These are phyloP conservation scores for Pichia sporocuriosa DNA, from an alignment of 805 yeast genomes.

Conservation along the genomic window DNA sequence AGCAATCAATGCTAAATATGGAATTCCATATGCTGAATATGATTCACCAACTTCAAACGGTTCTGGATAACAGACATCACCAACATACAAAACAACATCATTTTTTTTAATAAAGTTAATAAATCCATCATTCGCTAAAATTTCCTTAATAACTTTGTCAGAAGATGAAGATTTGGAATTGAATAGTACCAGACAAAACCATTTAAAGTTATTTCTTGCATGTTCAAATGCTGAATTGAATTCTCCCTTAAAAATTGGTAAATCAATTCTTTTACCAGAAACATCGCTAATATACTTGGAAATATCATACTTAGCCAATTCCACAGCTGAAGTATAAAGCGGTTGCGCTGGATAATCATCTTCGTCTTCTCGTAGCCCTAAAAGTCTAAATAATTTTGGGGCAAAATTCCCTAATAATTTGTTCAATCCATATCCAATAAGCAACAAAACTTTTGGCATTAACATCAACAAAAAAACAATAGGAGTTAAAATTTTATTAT, in stretches of 20 bases:
- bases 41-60: slow-evolving; percentile 58
- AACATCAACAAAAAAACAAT: slow-evolving; percentile 46
- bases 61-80: slow-evolving; percentile 57
- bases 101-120: slow-evolving; percentile 33
- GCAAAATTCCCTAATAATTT: slow-evolving; percentile 29
- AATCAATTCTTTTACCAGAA: slow-evolving; percentile 23
- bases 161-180: slow-evolving; percentile 39
- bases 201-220: slow-evolving; percentile 38
- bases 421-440: slow-evolving; percentile 34
- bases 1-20: slow-evolving; percentile 46
- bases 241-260: slow-evolving; percentile 27
- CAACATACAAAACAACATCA: slow-evolving; percentile 54
- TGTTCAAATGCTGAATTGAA: slow-evolving; percentile 38
- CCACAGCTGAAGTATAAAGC: slow-evolving; percentile 15
- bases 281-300: slow-evolving; percentile 15
- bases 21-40: slow-evolving; percentile 46
- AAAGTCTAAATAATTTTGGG: slow-evolving; percentile 27
- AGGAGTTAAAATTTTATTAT: slow-evolving; percentile 26
- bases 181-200: slow-evolving; percentile 48
- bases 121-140: slow-evolving; percentile 37
- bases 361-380: slow-evolving; percentile 26
- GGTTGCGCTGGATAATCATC: slow-evolving; percentile 30
- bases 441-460: slow-evolving; percentile 42
- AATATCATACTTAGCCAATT: slow-evolving; percentile 13
- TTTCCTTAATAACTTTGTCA: slow-evolving; percentile 9